phyloP scores from a whole-genome alignment of 257 asterid species.

The Voacanga thouarsii region DNA sequence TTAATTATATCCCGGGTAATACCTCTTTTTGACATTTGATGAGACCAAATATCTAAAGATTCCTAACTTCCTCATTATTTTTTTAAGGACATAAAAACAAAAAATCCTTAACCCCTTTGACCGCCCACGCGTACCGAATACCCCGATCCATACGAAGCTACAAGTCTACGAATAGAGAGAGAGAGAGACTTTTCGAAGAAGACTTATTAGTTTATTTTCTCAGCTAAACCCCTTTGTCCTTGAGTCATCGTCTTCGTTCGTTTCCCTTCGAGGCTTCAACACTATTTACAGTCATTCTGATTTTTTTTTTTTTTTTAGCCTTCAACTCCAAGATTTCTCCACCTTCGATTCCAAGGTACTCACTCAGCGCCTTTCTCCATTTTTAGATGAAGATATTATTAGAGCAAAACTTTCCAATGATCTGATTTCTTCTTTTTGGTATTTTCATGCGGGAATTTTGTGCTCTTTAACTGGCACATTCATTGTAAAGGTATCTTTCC shows the following conservation, averaged over 20 bases:
- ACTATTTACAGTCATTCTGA: not conserved
- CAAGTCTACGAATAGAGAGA: not conserved
- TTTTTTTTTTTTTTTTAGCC: slow-evolving; percentile 2
- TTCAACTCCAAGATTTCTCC: slow-evolving; percentile 5
- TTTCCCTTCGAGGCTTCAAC: not conserved
- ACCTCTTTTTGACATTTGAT: no score
- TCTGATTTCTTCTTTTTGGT: not conserved
- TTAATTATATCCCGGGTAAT: no score
- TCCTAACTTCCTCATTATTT: no score
- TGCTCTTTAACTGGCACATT: not conserved
- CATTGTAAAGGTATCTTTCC: not conserved
- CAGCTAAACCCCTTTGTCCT: not conserved
- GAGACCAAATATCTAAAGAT: no score
- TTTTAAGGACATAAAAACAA: no score
- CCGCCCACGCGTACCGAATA: no score
- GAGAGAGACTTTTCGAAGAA: not conserved
- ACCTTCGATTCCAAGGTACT: slow-evolving; percentile 14
- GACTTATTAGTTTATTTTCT: not conserved
- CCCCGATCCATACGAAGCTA: no score
- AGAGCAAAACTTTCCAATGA: not conserved
- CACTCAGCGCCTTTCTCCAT: not conserved
- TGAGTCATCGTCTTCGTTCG: slow-evolving; percentile 1
- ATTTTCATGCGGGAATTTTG: not conserved
- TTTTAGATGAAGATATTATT: not conserved
- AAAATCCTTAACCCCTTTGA: no score